These are phyloP conservation scores for Globisporangium paroecandrum DNA, from an alignment of 352 stramenopile species.

Conservation along the genomic window DNA sequence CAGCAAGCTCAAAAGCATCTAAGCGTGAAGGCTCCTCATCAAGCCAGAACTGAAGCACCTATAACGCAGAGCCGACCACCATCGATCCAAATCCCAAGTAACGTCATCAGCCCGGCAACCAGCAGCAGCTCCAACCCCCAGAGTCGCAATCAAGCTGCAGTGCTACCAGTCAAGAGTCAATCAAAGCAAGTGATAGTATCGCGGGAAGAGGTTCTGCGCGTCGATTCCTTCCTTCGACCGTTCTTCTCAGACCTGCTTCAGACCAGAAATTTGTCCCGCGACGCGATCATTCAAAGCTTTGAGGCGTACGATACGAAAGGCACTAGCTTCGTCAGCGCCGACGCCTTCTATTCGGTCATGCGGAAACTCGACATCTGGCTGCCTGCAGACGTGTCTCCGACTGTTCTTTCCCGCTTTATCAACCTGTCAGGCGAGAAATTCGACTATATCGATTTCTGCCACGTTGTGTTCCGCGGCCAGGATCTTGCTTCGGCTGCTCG, in stretches of 20 bases:
- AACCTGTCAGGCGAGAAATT: slow-evolving; percentile 45
- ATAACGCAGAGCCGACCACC: background rate
- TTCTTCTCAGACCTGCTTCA: slow-evolving; percentile 53
- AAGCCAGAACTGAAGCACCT: background rate
- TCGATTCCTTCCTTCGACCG: slow-evolving; percentile 38
- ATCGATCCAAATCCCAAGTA: slow-evolving; percentile 3
- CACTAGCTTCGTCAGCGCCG: slow-evolving; percentile 56
- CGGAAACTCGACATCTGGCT: slow-evolving; percentile 59
- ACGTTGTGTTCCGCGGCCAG: slow-evolving; percentile 23
- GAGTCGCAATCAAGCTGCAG: background rate
- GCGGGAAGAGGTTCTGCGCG: slow-evolving; percentile 38
- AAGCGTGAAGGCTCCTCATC: background rate
- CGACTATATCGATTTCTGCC: slow-evolving; percentile 74
- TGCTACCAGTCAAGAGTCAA: background rate
- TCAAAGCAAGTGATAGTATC: slow-evolving; percentile 14
- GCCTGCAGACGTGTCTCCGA: slow-evolving; percentile 34
- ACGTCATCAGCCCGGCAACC: background rate
- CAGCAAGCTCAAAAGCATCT: slow-evolving; percentile 14
- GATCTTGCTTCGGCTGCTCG: slow-evolving; percentile 11
- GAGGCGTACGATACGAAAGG: slow-evolving; percentile 56
- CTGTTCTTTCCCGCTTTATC: slow-evolving; percentile 46
- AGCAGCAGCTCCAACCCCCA: background rate
- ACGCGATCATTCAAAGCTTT: slow-evolving; percentile 37
- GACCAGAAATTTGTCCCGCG: slow-evolving; percentile 30
- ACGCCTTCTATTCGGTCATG: slow-evolving; percentile 63